A percentile compares a stretch with the other conserved stretches of the same genome.
phyloP scores from a whole-genome alignment of 306 rosid genomes.

The Vicia villosa region DNA sequence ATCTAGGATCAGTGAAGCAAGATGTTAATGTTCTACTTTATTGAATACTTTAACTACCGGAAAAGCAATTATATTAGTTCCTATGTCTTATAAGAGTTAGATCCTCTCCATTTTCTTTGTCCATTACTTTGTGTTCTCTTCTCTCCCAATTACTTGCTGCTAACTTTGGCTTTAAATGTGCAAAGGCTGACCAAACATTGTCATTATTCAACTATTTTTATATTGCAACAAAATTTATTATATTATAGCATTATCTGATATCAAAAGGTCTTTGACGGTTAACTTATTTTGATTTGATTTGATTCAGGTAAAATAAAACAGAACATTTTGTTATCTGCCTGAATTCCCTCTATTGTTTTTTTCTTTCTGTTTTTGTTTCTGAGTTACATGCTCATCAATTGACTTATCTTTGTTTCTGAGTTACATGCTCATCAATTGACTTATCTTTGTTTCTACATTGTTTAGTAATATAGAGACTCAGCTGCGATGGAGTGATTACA shows the following conservation, averaged over 20 bases:
- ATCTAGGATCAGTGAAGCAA: neutral
- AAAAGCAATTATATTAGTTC: conserved; percentile 19
- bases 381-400: conserved; percentile 30
- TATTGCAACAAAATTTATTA: neutral
- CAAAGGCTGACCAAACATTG: conserved; percentile 28
- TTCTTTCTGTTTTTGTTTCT: neutral
- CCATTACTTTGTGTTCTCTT: conserved; percentile 1
- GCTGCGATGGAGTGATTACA: neutral
- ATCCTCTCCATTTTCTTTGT: no score
- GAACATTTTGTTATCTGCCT: conserved; percentile 5
- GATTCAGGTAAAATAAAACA: conserved; percentile 17
- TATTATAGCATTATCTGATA: conserved; percentile 10
- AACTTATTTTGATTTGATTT: conserved; percentile 29
- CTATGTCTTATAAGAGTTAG: conserved; percentile 1
- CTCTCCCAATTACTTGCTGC: conserved; percentile 4
- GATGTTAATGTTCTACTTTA: conserved; percentile 18
- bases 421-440: conserved; percentile 27
- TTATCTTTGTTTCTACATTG: conserved; percentile 21
- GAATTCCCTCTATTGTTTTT: neutral
- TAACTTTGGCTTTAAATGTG: conserved; percentile 10
- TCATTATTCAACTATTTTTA: neutral
- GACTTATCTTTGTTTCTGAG: conserved; percentile 22
- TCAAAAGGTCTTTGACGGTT: conserved; percentile 17
- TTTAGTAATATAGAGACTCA: conserved; percentile 20
- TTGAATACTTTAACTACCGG: conserved; percentile 1